Conservation (phyloP, 352 stramenopile genomes). For the Phytophthora chlamydospora region DNA sequence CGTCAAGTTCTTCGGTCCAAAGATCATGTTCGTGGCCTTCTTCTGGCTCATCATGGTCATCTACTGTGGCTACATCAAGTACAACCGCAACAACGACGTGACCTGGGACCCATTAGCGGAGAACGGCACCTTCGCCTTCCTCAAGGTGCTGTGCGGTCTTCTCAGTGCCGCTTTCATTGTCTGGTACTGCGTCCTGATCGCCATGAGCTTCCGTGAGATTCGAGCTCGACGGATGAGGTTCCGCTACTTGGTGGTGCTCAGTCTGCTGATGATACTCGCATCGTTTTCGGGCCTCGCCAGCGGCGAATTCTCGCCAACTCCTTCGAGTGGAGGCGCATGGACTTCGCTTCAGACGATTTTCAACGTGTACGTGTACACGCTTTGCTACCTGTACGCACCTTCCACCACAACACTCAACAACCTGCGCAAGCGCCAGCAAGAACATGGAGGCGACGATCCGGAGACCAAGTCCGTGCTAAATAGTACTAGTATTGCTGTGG, state of each 20-base stretch:
- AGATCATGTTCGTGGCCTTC: constrained; percentile 51
- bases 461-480: constrained; percentile 16
- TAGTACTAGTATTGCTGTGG: constrained; percentile 5
- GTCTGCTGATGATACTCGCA: constrained; percentile 53
- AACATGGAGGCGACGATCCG: constrained; percentile 7
- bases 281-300: constrained; percentile 49
- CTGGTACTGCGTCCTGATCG: constrained; percentile 49
- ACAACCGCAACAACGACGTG: constrained; percentile 62
- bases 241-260: constrained; percentile 54
- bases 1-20: constrained; percentile 57
- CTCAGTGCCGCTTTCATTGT: constrained; percentile 56
- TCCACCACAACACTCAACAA: constrained; percentile 43
- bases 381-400: constrained; percentile 65
- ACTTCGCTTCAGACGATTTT: constrained; percentile 59
- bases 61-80: constrained; percentile 71
- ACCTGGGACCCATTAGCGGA: constrained; percentile 49
- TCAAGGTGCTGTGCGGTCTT: constrained; percentile 41
- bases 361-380: constrained; percentile 63
- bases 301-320: constrained; percentile 52
- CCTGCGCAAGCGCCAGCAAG: constrained; percentile 31
- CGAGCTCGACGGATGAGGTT: constrained; percentile 51
- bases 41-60: constrained; percentile 63
- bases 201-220: constrained; percentile 51
- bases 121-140: constrained; percentile 48
- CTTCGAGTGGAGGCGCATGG: constrained; percentile 52